Evolutionary conservation across 2,329 filamentous ascomycete genomes (phyloP).

Genomic region (Nemania diffusa): DNA sequence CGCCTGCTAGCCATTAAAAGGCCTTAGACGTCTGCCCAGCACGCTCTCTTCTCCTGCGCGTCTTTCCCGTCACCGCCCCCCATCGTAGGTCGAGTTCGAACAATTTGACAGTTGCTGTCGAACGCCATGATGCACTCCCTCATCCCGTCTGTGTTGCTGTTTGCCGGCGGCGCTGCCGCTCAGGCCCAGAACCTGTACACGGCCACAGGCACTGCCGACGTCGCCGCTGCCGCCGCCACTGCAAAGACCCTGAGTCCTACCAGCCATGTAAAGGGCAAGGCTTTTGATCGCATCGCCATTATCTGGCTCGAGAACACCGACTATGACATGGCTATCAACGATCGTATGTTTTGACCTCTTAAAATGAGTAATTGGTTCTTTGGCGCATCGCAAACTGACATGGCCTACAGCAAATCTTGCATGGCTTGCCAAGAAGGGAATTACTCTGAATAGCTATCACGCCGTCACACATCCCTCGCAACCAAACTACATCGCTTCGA

Average conservation of each 20-base stretch:
- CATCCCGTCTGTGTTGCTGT: slow-evolving; percentile 39
- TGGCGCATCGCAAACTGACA: slow-evolving; percentile 21
- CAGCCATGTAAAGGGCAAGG: slow-evolving; percentile 74
- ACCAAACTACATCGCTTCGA: slow-evolving; percentile 78
- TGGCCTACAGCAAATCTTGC: slow-evolving; percentile 59
- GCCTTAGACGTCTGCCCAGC: neutral
- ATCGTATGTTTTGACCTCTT: slow-evolving; percentile 60
- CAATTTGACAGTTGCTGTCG: slow-evolving; percentile 3
- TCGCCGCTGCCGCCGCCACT: slow-evolving; percentile 67
- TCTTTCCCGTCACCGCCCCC: slow-evolving; percentile 8
- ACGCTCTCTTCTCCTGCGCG: slow-evolving; percentile 4
- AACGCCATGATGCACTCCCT: slow-evolving; percentile 42
- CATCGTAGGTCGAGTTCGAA: slow-evolving; percentile 14
- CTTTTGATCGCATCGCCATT: slow-evolving; percentile 76
- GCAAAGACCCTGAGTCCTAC: slow-evolving; percentile 69
- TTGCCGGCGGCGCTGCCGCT: slow-evolving; percentile 38
- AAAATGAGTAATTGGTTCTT: neutral
- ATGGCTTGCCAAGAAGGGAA: slow-evolving; percentile 69
- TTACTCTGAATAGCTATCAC: slow-evolving; percentile 68
- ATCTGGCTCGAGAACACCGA: slow-evolving; percentile 84
- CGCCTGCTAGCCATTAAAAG: slow-evolving; percentile 4
- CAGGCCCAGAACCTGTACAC: slow-evolving; percentile 54
- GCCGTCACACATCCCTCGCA: slow-evolving; percentile 77
- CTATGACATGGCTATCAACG: slow-evolving; percentile 70
- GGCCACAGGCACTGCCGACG: slow-evolving; percentile 61